These are phyloP conservation scores for Flammula alnicola DNA, from an alignment of 1,284 basidiomycete genomes.

Conservation along the genomic window DNA sequence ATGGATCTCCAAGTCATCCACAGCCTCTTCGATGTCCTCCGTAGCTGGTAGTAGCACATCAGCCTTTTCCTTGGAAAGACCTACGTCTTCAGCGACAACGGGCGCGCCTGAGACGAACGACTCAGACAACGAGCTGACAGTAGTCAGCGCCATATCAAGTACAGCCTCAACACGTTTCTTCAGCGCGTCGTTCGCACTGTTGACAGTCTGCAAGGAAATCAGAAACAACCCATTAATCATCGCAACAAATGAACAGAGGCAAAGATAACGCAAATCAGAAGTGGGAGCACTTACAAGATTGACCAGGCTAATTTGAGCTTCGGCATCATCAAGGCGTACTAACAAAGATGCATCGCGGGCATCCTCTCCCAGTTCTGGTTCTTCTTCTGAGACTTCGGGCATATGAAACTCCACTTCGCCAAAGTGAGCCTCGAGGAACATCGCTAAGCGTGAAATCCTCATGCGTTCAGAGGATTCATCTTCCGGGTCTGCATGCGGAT, in stretches of 20 bases:
- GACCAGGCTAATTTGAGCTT: constrained; percentile 76
- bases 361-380: constrained; percentile 46
- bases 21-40: constrained; percentile 5
- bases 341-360: constrained; percentile 68
- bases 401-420: constrained; percentile 86
- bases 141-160: constrained; percentile 88
- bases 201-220: constrained; percentile 61
- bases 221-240: constrained; percentile 3
- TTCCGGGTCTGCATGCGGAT: constrained; percentile 63
- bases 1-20: constrained; percentile 3
- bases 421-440: constrained; percentile 96
- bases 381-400: constrained; percentile 55
- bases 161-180: constrained; percentile 82
- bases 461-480: constrained; percentile 51
- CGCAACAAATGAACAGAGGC: constrained; percentile 1
- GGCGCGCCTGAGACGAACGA: constrained; percentile 58
- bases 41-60: neutral
- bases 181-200: constrained; percentile 69
- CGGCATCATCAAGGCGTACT: constrained; percentile 78
- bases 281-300: constrained; percentile 57
- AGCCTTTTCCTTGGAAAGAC: constrained; percentile 22
- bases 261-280: neutral
- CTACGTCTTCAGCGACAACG: constrained; percentile 40
- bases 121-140: constrained; percentile 81
- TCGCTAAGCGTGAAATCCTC: constrained; percentile 79